Base-by-base conservation (phyloP, 2,329 filamentous ascomycete species). In the Botryotinia calthae region DNA sequence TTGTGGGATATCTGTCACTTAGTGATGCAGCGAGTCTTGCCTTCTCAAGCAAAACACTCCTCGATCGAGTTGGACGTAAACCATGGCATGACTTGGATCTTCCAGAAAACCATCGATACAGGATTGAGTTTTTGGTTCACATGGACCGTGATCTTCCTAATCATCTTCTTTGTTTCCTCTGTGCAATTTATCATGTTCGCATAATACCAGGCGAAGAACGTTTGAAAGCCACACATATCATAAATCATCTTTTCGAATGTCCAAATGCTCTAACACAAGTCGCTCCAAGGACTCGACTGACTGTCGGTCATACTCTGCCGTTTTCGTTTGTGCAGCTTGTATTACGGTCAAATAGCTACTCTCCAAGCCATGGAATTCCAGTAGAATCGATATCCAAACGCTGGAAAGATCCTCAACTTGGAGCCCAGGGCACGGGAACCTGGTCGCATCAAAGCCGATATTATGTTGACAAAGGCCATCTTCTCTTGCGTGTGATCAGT, bases 261-360 rank as follows among this genome's bases (percentile, higher is more conserved):
- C 87, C 87, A 1, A 85, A 87, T 70, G 82, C 83, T 54, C 84
- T 82, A 44, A 87, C 87, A 76, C 80, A 83, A n/a, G 80, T 84
- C 9, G 82, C 85, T 1, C 85, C 88, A 3, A 84, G 86, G 40
- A 84, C 84, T 37, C 84, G 88, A 10, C 83, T 90, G 40, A 85
- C 86, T 9, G 85, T 87, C 51, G 85, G 84, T 58, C 86, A 88
- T 70, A 84, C 81, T n/a, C 81, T 90, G 0, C 86, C 87, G 2
- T 89, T 88, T 79, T 80, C 86, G 20, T 89, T 89, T 74, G 83
- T 88, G 2, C 88, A 90, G 78, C 84, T 90, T n/a, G 84, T 82
- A 6, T 81, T 86, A 59, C 84, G 88, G 46, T 83, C 84, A 7
- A 80, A 83, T 72, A 82, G 82, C n/a, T 85, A 85, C 77, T 82